Conservation (phyloP, 805 yeast genomes). For the Nakazawaea ernobii region DNA sequence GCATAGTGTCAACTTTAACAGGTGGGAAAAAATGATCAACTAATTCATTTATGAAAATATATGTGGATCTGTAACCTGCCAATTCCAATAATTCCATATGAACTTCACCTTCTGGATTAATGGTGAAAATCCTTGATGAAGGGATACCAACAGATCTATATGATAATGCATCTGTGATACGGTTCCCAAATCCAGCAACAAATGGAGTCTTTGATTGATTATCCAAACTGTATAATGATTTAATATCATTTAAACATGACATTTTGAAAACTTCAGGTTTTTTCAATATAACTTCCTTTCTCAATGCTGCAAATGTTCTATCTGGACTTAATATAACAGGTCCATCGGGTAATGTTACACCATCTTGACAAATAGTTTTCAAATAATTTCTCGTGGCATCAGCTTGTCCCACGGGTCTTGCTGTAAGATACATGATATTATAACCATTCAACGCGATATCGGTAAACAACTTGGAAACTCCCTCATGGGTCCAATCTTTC, state of each 20-base stretch:
- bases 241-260: slow-evolving; percentile 90
- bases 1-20: slow-evolving; percentile 26
- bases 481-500: slow-evolving; percentile 96
- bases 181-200: slow-evolving; percentile 95
- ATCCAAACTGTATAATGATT: slow-evolving; percentile 49
- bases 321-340: slow-evolving; percentile 96
- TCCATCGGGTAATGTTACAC: slow-evolving; percentile 70
- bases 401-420: slow-evolving; percentile 93
- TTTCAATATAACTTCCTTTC: slow-evolving; percentile 85
- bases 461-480: slow-evolving; percentile 87
- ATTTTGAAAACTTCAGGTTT: slow-evolving; percentile 98
- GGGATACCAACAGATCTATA: slow-evolving; percentile 93
- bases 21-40: slow-evolving; percentile 99
- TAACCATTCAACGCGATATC: slow-evolving; percentile 87
- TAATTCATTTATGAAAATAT: slow-evolving; percentile 83
- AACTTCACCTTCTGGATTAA: slow-evolving; percentile 94
- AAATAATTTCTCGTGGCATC: slow-evolving; percentile 86
- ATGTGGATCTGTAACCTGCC: slow-evolving; percentile 87
- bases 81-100: slow-evolving; percentile 93
- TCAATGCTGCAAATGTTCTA: slow-evolving; percentile 90
- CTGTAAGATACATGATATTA: slow-evolving; percentile 88
- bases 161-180: slow-evolving; percentile 94
- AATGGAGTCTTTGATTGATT: slow-evolving; percentile 58
- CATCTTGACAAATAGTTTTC: slow-evolving; percentile 71
- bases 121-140: slow-evolving; percentile 88